Evolutionary conservation across 2,329 filamentous ascomycete genomes (phyloP), one percentile per base, ranked within the genome.

Genomic region (Metarhizium humberi): DNA sequence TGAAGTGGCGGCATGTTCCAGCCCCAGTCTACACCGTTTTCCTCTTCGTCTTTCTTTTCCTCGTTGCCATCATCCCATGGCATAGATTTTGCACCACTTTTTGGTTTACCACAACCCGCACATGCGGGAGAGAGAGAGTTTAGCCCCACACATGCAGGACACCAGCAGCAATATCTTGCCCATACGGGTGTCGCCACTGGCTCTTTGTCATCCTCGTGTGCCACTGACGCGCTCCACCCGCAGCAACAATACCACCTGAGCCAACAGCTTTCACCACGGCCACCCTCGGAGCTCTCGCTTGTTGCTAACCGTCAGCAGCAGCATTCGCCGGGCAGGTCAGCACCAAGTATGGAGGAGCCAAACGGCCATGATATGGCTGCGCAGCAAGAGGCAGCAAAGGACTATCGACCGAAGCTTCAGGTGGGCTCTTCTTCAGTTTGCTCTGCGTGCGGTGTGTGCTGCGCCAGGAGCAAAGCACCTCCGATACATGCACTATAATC

Each of bases 341-440:
- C 53, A 45, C 57, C 62, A 53, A 66, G 60, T 56, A 72, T 72
- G 70, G 68, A 71, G 42, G 67, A 67, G 16, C 63, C 67, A 52
- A 60, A 62, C 25, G 61, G 65, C 53, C 70, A 75, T 60, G 78
- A 78, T 58, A 69, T 83, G 53, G 75, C 73, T 45, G 81, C 80
- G 53, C 82, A 86, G 67, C 80, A 85, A 67, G 79, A 78, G 50
- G 77, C 82, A 34, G 82, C 82, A 10, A 72, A 78, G 55, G 76
- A 81, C 43, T 86, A 82, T 64, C 76, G 79, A 57, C 80, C 81
- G 6, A 70, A 76, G n/a, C 69, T 80, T 46, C 71, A 80, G 71
- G 82, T 84, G 70, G 64, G 75, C 65, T 55, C 43, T 46, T 50
- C 36, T 52, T 36, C 20, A 29, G 18, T 16, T 10, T 6, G 45